These are phyloP conservation scores for Polyporus tsugae DNA, from an alignment of 1,284 basidiomycete species.

Conservation along the genomic window DNA sequence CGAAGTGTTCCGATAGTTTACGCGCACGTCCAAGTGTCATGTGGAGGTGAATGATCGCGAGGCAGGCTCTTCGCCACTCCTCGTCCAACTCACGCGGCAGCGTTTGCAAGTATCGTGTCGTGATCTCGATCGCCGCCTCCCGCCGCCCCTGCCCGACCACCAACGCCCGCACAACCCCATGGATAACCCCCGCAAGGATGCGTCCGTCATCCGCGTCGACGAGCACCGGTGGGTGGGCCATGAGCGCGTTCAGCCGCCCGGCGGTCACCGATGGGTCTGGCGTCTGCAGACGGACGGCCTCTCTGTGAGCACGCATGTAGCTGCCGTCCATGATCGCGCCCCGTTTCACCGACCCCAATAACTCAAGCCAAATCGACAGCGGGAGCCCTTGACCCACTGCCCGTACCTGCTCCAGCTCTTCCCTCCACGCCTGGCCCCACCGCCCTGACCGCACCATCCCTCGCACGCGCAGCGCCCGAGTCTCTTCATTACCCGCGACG, in stretches of 20 bases:
- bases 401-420: conserved; percentile 29
- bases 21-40: conserved; percentile 31
- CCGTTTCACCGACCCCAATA: conserved; percentile 34
- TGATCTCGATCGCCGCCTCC: conserved; percentile 38
- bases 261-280: conserved; percentile 19
- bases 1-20: conserved; percentile 39
- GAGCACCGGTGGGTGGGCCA: conserved; percentile 33
- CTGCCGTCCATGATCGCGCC: conserved; percentile 26
- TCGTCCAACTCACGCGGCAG: conserved; percentile 34
- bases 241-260: conserved; percentile 27
- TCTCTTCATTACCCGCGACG: conserved; percentile 41
- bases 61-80: conserved; percentile 31
- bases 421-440: conserved; percentile 44
- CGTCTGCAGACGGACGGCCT: conserved; percentile 13
- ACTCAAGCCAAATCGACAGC: conserved; percentile 43
- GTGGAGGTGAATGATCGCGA: conserved; percentile 46
- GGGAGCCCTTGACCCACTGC: conserved; percentile 31
- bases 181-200: conserved; percentile 31
- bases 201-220: conserved; percentile 16
- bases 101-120: conserved; percentile 37
- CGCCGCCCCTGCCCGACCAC: conserved; percentile 33
- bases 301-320: neutral
- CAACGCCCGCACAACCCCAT: conserved; percentile 32
- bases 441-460: conserved; percentile 43
- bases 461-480: conserved; percentile 44